Percentiles rank a stretch among this genome's conserved stretches.
Evolutionary conservation across 1,284 basidiomycete species (phyloP).

Genomic region (Trichosporon faecale): DNA sequence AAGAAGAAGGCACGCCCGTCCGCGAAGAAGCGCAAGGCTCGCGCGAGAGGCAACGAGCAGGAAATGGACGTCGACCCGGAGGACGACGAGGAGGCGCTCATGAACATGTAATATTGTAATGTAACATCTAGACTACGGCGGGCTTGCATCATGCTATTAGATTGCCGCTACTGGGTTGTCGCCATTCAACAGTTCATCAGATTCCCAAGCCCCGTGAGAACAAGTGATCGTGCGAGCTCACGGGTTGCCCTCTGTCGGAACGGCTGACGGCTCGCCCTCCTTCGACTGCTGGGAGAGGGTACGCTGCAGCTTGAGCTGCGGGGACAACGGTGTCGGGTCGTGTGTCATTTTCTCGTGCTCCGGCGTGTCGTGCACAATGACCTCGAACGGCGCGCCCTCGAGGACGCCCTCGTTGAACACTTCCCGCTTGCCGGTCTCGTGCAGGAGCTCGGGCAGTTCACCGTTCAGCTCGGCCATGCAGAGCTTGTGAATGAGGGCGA

Average conservation of each 20-base stretch:
- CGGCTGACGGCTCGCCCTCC: neutral
- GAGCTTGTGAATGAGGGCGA: constrained; percentile 38
- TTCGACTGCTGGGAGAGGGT: constrained; percentile 1
- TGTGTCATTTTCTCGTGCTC: neutral
- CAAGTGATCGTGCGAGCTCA: too few species aligned
- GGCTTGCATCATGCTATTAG: neutral
- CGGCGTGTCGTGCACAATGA: constrained; percentile 13
- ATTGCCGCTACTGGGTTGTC: too few species aligned
- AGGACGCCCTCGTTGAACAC: constrained; percentile 8
- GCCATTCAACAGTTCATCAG: too few species aligned
- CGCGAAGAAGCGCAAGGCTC: neutral
- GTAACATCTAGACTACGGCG: neutral
- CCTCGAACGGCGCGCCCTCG: neutral
- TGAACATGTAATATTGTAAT: constrained; percentile 8
- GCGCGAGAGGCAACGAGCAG: neutral
- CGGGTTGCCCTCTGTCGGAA: neutral
- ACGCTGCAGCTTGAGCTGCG: neutral
- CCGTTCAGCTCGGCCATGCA: constrained; percentile 33
- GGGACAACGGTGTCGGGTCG: neutral
- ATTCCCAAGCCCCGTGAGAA: too few species aligned
- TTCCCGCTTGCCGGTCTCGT: constrained; percentile 32
- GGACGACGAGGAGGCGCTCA: constrained; percentile 6
- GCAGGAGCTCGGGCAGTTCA: constrained; percentile 19
- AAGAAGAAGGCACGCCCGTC: constrained; percentile 6
- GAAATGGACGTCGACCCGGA: constrained; percentile 6